Evolutionary conservation across 495 filamentous ascomycete genomes (phyloP), one percentile per base, ranked within the genome.

Genomic region (Lindgomyces ingoldianus): DNA sequence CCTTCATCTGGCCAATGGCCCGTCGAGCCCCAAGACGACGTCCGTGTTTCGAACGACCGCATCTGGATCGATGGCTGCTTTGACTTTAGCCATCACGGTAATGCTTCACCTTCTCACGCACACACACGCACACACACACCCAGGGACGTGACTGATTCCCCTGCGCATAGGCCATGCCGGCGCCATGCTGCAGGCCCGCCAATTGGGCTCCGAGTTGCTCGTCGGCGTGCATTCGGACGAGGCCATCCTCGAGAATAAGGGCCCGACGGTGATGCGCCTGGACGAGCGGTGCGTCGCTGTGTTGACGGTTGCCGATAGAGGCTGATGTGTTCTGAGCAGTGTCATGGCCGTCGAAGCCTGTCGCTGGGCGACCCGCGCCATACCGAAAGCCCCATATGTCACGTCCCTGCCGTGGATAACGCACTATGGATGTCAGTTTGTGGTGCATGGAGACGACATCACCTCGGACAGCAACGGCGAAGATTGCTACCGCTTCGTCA

Each of bases 11-110:
- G 86, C 47, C 69, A 86, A 62, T 89, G 86, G 86, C 86, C 86
- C 21, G 84, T 84, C 25, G 84, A 84, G 65, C 86, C 86, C 18
- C 86, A 89, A 69, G 80, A 86, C 33, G 84, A 86, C 72, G 59
- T 82, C 39, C 77, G 79, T 2, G 77, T 87, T 42, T 79, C 77
- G 9, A 85, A 95, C 33, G 84, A 88, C 60, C 85, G 91, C 33
- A 89, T 98, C 65, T 99, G 94, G 94, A 87, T 98, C 19, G 94
- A 99, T 77, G 94, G 94, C 54, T 99, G 94, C 78, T 99, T 96
- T 77, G 94, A 99, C 78, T 99, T 99, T 76, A 91, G 89, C 75
- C 94, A 99, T 75, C 94, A 99, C 71, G 94, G 90, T 92, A 75
- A 64, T 60, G 9, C 27, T 25, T n/a, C 45, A 14, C 52, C 24